Percentiles rank a stretch among this genome's conserved stretches.
These are phyloP conservation scores for Prunus mira DNA, from an alignment of 306 rosid species.

Conservation along the genomic window DNA sequence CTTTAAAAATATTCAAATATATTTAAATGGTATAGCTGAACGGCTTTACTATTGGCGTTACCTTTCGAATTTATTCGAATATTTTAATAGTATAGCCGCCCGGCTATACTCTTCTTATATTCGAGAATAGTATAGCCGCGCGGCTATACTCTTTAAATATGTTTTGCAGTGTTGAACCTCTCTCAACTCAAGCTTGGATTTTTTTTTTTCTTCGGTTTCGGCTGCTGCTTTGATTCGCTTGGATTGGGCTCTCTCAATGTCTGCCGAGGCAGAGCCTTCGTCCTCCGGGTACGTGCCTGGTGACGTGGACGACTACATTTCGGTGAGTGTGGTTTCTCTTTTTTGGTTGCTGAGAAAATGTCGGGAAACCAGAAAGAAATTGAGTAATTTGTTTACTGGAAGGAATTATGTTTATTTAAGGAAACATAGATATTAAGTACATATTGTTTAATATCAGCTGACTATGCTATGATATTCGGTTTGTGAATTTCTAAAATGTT, in stretches of 20 bases:
- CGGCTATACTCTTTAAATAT: too few species aligned
- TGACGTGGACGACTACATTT: constrained; percentile 66
- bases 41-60: too few species aligned
- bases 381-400: not conserved
- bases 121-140: too few species aligned
- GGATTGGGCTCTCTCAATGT: constrained; percentile 36
- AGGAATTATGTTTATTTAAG: not conserved
- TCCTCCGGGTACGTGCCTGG: constrained; percentile 25
- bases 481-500: constrained; percentile 13
- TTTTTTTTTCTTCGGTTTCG: not conserved
- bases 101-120: too few species aligned
- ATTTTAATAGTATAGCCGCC: rapidly evolving
- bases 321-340: constrained; percentile 39
- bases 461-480: constrained; percentile 15
- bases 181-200: not conserved
- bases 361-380: not conserved
- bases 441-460: constrained; percentile 18
- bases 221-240: not conserved
- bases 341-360: constrained; percentile 18
- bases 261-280: constrained; percentile 27
- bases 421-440: not conserved
- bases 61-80: too few species aligned
- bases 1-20: too few species aligned
- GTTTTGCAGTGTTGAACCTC: not conserved
- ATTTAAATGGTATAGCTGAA: too few species aligned